phyloP scores from a whole-genome alignment of 2,329 filamentous ascomycete genomes.

The Colletotrichum sp. region DNA sequence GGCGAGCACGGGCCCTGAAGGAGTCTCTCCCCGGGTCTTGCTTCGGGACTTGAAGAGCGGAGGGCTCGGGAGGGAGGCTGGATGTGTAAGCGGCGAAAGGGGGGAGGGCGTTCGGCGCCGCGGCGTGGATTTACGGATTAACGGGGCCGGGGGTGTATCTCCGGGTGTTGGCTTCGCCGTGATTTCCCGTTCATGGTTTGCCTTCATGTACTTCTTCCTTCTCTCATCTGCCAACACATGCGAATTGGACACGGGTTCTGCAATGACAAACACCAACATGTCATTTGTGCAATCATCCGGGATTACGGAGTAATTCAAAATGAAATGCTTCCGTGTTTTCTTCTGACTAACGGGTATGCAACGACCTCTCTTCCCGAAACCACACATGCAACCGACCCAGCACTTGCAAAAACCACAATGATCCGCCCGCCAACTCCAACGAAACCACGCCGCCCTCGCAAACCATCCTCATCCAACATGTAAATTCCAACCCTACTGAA shows the following conservation, averaged over 20 bases:
- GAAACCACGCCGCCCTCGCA: background rate
- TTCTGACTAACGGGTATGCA: background rate
- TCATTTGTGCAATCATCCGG: background rate
- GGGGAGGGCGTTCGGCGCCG: background rate
- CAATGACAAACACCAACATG: rapidly evolving
- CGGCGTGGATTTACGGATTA: background rate
- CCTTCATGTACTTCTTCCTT: background rate
- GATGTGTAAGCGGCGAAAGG: background rate
- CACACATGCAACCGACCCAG: background rate
- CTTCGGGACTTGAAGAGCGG: background rate
- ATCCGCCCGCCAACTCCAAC: background rate
- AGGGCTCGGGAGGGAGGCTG: background rate
- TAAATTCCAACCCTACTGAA: background rate
- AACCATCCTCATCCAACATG: too few species aligned
- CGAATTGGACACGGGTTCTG: background rate
- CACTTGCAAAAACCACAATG: background rate
- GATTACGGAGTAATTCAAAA: background rate
- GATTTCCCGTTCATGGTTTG: background rate
- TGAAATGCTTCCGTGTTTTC: background rate
- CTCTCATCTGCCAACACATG: background rate
- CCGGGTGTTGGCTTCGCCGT: background rate
- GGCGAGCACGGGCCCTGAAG: background rate
- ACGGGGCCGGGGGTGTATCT: background rate
- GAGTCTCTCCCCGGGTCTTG: background rate
- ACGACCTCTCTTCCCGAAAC: background rate